Evolutionary conservation across 2,329 filamentous ascomycete genomes (phyloP).

Genomic region (Didymella arachidicola): DNA sequence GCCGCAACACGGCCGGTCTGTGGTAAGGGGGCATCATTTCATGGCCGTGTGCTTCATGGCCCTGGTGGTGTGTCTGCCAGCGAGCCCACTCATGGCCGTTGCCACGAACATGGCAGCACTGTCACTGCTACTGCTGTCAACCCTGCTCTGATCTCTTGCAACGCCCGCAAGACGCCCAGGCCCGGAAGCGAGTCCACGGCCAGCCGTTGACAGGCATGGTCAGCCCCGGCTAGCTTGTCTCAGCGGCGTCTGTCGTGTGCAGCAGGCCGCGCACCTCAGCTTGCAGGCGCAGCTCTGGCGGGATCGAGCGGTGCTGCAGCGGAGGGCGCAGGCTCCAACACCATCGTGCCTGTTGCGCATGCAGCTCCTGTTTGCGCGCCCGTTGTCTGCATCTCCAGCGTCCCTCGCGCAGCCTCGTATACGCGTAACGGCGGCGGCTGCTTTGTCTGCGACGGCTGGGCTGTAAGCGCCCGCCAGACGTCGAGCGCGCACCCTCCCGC

Average conservation of each 20-base stretch:
- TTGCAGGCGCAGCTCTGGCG: slow-evolving; percentile 2
- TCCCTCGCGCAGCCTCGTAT: slow-evolving; percentile 3
- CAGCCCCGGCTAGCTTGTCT: slow-evolving; percentile 10
- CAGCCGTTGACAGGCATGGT: slow-evolving; percentile 11
- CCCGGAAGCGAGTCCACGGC: neutral
- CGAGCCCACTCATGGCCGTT: neutral
- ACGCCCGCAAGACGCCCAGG: neutral
- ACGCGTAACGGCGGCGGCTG: slow-evolving; percentile 1
- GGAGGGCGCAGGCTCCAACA: slow-evolving; percentile 1
- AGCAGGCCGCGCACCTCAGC: slow-evolving; percentile 5
- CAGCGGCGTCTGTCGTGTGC: slow-evolving; percentile 12
- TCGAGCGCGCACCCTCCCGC: neutral
- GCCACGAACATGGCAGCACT: neutral
- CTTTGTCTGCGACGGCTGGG: slow-evolving; percentile 15
- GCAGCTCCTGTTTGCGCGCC: neutral
- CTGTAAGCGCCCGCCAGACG: slow-evolving; percentile 15
- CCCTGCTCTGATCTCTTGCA: neutral
- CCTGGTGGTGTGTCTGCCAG: neutral
- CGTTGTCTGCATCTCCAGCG: too few species aligned
- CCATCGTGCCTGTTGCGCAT: neutral
- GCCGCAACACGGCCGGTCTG: neutral
- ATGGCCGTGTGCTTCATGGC: neutral
- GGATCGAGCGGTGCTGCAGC: slow-evolving; percentile 3
- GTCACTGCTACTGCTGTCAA: neutral
- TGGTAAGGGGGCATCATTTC: neutral